A percentile compares a stretch with the other conserved stretches of the same genome.
Evolutionary conservation across 805 yeast genomes (phyloP).

Genomic region (Yarrowia hollandica): DNA sequence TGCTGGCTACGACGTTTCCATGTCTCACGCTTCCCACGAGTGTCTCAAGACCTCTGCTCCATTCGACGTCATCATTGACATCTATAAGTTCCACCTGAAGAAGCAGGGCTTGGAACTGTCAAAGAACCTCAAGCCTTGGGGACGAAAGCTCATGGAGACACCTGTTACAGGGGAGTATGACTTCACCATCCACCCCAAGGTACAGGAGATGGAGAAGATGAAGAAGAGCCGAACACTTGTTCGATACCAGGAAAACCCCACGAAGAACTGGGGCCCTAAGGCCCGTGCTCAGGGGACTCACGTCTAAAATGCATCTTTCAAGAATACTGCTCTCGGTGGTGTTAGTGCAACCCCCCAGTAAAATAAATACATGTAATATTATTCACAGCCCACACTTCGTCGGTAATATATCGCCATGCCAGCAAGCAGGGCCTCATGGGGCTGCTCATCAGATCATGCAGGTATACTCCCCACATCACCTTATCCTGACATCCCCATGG

Average conservation of each 20-base stretch:
- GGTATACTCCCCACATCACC: slow-evolving; percentile 7
- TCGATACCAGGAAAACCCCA: slow-evolving; percentile 88
- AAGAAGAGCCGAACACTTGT: slow-evolving; percentile 73
- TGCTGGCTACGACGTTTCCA: slow-evolving; percentile 75
- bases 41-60: slow-evolving; percentile 90
- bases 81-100: slow-evolving; percentile 37
- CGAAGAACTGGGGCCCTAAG: slow-evolving; percentile 97
- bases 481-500: neutral
- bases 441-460: neutral
- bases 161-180: slow-evolving; percentile 17
- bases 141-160: slow-evolving; percentile 20
- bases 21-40: slow-evolving; percentile 86
- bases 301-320: slow-evolving; percentile 7
- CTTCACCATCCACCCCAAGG: slow-evolving; percentile 60
- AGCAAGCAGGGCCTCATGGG: neutral
- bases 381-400: neutral
- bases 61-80: slow-evolving; percentile 72
- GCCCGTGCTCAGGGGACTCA: slow-evolving; percentile 48
- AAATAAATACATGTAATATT: slow-evolving; percentile 2
- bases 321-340: neutral
- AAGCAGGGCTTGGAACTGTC: neutral
- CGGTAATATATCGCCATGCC: neutral
- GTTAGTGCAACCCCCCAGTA: slow-evolving; percentile 9
- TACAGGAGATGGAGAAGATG: slow-evolving; percentile 57
- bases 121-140: slow-evolving; percentile 25